These are phyloP conservation scores for Scutellaria galericulata DNA, from an alignment of 257 asterid genomes.

Conservation along the genomic window DNA sequence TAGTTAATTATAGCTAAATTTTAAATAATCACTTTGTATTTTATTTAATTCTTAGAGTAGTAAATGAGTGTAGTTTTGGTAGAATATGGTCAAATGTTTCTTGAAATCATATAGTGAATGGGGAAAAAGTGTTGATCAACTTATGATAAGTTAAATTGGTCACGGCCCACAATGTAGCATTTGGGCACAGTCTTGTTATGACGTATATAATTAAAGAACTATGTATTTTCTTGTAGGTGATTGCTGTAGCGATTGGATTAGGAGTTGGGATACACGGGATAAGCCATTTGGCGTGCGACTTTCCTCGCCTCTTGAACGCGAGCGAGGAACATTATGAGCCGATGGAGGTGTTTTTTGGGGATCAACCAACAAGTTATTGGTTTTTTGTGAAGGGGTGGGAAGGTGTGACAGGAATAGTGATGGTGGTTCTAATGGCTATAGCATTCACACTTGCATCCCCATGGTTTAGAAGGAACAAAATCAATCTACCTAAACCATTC, in stretches of 20 bases:
- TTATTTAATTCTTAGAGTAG: too few relatives aligned
- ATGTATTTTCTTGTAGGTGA: conserved; percentile 43
- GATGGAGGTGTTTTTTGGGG: conserved; percentile 57
- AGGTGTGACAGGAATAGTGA: conserved; percentile 79
- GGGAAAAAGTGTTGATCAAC: too few relatives aligned
- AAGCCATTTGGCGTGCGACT: conserved; percentile 73
- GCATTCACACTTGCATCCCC: conserved; percentile 87
- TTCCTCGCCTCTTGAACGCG: conserved; percentile 64
- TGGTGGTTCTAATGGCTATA: conserved; percentile 82
- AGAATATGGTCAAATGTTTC: too few relatives aligned
- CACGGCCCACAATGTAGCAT: too few relatives aligned
- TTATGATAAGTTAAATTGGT: too few relatives aligned
- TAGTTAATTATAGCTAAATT: too few relatives aligned
- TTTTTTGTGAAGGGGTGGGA: conserved; percentile 63
- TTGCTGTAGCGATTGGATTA: conserved; percentile 68
- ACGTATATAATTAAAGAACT: neutral
- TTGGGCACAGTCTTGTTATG: too few relatives aligned
- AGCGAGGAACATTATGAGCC: conserved; percentile 50
- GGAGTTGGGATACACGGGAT: conserved; percentile 80
- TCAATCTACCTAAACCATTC: conserved; percentile 62
- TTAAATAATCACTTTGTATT: too few relatives aligned
- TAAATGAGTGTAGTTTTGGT: too few relatives aligned
- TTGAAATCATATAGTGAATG: too few relatives aligned
- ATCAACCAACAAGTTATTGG: conserved; percentile 73
- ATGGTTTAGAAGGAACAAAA: conserved; percentile 66